Percentiles rank a stretch among this genome's conserved stretches.
These are phyloP conservation scores for Penicillium psychrosexuale DNA, from an alignment of 2,329 filamentous ascomycete species.

Conservation along the genomic window DNA sequence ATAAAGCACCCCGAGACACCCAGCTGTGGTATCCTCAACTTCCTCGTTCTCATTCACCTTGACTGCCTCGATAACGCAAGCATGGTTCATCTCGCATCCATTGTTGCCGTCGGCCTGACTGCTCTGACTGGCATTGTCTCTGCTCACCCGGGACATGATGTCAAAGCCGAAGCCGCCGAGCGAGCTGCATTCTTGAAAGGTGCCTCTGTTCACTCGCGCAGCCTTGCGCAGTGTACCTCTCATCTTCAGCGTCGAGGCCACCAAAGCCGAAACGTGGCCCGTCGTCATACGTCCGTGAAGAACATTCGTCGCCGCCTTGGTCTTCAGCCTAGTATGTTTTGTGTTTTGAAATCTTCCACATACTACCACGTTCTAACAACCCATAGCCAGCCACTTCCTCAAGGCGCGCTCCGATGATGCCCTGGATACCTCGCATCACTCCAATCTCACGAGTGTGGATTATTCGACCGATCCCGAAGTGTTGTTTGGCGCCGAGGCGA, in stretches of 20 bases:
- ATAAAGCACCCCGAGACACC: not conserved
- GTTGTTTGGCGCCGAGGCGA: constrained; percentile 33
- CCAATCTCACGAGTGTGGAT: constrained; percentile 28
- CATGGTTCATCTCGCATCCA: constrained; percentile 23
- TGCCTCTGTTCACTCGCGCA: constrained; percentile 38
- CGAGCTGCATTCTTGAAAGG: constrained; percentile 48
- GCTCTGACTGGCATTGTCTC: constrained; percentile 27
- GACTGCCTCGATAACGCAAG: not conserved
- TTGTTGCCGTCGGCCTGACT: constrained; percentile 23
- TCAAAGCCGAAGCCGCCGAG: constrained; percentile 50
- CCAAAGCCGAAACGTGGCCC: constrained; percentile 45
- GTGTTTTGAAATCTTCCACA: too few species aligned
- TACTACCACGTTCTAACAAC: not conserved
- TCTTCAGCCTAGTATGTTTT: constrained; percentile 26
- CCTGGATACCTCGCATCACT: constrained; percentile 41
- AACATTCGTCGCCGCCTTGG: constrained; percentile 44
- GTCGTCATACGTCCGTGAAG: constrained; percentile 44
- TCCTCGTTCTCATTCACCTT: not conserved
- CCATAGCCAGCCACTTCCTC: constrained; percentile 18
- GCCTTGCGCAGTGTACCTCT: constrained; percentile 48
- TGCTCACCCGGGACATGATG: constrained; percentile 52
- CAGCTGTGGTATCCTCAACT: not conserved
- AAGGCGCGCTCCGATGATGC: constrained; percentile 35
- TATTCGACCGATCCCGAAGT: constrained; percentile 22
- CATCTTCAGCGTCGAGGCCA: constrained; percentile 50